Evolutionary conservation across 257 asterid genomes (phyloP).

Genomic region (Scutellaria minor): DNA sequence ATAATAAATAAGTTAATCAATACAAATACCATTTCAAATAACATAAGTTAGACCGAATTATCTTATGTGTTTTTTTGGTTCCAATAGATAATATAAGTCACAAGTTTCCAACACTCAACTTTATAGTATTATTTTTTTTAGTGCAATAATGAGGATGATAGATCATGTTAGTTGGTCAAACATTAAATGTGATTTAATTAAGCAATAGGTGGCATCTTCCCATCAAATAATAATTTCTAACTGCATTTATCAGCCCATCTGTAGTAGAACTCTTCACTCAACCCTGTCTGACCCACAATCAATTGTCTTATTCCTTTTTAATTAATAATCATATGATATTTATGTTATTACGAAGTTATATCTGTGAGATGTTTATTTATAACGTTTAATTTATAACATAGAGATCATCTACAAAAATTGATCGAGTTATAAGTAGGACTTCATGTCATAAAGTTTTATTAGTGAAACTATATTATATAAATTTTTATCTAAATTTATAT

Average conservation of each 20-base stretch:
- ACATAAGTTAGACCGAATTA: too few species aligned
- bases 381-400: too few species aligned
- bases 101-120: neutral
- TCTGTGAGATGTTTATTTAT: neutral
- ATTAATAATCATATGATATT: neutral
- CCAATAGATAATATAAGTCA: neutral
- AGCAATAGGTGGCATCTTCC: neutral
- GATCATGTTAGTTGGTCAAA: conserved; percentile 20
- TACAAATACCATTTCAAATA: too few species aligned
- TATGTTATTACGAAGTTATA: neutral
- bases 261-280: neutral
- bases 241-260: neutral
- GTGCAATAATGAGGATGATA: neutral
- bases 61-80: too few species aligned
- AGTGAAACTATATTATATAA: too few species aligned
- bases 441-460: too few species aligned
- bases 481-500: too few species aligned
- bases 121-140: neutral
- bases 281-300: conserved; percentile 6
- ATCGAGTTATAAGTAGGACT: too few species aligned
- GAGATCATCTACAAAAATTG: too few species aligned
- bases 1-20: too few species aligned
- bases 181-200: neutral
- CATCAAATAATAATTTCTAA: neutral
- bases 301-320: neutral